Evolutionary conservation across 345 rosid species (phyloP).

Genomic region (Anastatica hierochuntica): DNA sequence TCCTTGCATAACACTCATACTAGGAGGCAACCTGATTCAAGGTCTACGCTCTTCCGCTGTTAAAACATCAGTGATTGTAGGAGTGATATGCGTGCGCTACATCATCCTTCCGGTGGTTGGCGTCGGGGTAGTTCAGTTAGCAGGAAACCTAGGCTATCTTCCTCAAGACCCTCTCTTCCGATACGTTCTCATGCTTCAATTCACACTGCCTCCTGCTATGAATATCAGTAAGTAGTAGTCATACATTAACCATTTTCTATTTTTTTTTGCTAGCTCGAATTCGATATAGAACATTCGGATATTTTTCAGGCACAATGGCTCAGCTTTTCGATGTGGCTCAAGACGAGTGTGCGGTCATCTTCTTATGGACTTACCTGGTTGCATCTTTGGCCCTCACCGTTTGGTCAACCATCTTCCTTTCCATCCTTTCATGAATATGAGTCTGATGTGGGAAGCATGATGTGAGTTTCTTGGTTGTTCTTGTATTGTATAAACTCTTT

Average conservation of each 20-base stretch:
- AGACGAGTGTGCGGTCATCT: slow-evolving; percentile 88
- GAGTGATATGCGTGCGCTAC: slow-evolving; percentile 58
- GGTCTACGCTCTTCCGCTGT: slow-evolving; percentile 69
- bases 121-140: slow-evolving; percentile 55
- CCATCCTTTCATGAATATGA: too few relatives aligned
- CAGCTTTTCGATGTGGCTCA: slow-evolving; percentile 76
- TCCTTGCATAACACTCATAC: slow-evolving; percentile 80
- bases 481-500: too few relatives aligned
- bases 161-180: slow-evolving; percentile 67
- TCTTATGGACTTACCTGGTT: slow-evolving; percentile 75
- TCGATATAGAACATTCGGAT: background rate
- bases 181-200: slow-evolving; percentile 78
- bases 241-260: too few relatives aligned
- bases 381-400: slow-evolving; percentile 67
- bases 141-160: slow-evolving; percentile 60
- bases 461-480: too few relatives aligned
- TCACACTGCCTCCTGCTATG: slow-evolving; percentile 86
- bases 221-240: slow-evolving; percentile 78
- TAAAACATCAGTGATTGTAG: slow-evolving; percentile 40
- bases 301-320: slow-evolving; percentile 69
- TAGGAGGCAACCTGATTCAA: slow-evolving; percentile 87
- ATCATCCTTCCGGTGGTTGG: slow-evolving; percentile 53
- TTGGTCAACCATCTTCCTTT: slow-evolving; percentile 81
- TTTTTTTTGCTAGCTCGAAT: too few relatives aligned
- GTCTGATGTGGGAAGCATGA: too few relatives aligned